Evolutionary conservation across 306 rosid species (phyloP).

Genomic region (Casuarina glauca): DNA sequence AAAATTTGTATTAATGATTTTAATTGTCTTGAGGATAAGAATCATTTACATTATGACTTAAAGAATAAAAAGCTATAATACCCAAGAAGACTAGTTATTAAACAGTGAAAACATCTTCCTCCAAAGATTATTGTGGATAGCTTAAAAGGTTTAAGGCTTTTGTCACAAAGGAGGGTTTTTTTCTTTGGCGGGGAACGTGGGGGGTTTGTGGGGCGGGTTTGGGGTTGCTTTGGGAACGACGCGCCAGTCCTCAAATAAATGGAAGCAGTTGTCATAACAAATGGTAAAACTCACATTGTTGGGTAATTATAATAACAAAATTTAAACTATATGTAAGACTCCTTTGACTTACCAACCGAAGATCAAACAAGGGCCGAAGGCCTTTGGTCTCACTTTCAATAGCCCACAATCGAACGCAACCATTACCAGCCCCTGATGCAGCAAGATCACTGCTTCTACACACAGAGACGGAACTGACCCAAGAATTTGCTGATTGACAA

Average conservation of each 20-base stretch:
- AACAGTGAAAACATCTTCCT: background rate
- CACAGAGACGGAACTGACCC: constrained; percentile 79
- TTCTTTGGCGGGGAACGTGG: no score
- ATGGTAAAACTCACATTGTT: constrained; percentile 5
- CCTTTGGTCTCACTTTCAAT: constrained; percentile 62
- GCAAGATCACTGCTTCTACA: constrained; percentile 91
- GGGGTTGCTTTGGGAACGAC: background rate
- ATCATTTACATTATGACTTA: background rate
- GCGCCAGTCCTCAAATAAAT: background rate
- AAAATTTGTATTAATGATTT: background rate
- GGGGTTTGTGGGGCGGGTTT: no score
- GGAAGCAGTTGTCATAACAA: constrained; percentile 1
- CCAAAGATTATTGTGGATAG: background rate
- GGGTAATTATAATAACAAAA: background rate
- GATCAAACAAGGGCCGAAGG: constrained; percentile 51
- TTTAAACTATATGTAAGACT: background rate
- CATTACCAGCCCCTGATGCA: constrained; percentile 96
- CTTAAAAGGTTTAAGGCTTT: background rate
- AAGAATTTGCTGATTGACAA: constrained; percentile 57
- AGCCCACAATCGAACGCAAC: constrained; percentile 77
- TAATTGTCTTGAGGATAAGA: background rate
- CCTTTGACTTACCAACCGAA: constrained; percentile 76
- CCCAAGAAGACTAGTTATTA: background rate
- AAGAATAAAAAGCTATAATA: background rate
- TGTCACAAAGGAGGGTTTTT: background rate